Conservation (phyloP, 441 rosid species). For the Croton setiger region DNA sequence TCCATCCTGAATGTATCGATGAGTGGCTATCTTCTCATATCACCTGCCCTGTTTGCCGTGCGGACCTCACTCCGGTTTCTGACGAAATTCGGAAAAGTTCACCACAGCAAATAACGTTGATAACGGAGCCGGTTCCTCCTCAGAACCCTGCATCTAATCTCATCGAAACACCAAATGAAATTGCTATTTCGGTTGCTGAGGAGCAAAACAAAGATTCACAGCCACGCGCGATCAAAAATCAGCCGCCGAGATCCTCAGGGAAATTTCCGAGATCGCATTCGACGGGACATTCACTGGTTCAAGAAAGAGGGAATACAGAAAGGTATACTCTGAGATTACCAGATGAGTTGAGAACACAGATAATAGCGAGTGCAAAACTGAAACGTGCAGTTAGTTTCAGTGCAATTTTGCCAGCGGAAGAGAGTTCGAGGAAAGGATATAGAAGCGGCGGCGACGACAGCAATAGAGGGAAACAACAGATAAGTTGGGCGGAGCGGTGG, state of each 20-base stretch:
- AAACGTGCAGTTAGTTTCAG: constrained; percentile 51
- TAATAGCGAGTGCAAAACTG: constrained; percentile 39
- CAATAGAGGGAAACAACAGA: constrained; percentile 30
- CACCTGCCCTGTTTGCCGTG: constrained; percentile 88
- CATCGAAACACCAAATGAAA: constrained; percentile 26
- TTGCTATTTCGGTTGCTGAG: constrained; percentile 20
- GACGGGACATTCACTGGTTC: constrained; percentile 75
- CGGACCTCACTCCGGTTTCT: constrained; percentile 44
- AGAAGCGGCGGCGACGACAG: constrained; percentile 32
- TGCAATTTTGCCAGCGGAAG: constrained; percentile 39
- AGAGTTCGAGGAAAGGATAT: constrained; percentile 54
- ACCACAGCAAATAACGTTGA: constrained; percentile 10
- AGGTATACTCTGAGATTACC: constrained; percentile 74
- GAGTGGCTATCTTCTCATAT: constrained; percentile 66
- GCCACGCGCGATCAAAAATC: constrained; percentile 18
- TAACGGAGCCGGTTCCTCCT: background rate
- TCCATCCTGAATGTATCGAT: constrained; percentile 73
- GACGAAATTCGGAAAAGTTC: constrained; percentile 19
- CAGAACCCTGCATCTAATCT: constrained; percentile 20
- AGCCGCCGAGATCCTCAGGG: constrained; percentile 38
- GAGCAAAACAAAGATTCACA: constrained; percentile 14
- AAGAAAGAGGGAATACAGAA: constrained; percentile 54
- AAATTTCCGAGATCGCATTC: constrained; percentile 72
- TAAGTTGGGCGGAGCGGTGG: constrained; percentile 29
- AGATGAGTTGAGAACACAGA: constrained; percentile 50